Conservation (phyloP, 169 alveolate genomes). For the Plasmodium malariae region DNA sequence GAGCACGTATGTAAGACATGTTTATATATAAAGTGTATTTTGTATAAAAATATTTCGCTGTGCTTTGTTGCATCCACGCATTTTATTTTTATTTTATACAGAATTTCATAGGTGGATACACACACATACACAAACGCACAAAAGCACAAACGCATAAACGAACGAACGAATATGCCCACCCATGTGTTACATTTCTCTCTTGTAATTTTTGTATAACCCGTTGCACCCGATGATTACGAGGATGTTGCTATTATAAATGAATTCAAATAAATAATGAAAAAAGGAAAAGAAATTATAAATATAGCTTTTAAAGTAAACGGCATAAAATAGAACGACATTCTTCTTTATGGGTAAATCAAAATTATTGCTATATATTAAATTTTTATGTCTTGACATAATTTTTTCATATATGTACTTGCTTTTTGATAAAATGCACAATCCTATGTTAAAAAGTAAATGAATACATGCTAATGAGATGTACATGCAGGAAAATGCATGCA, state of each 20-base stretch:
- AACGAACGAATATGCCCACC: too few species aligned
- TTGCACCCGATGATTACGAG: slow-evolving; percentile 59
- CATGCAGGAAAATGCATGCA: neutral
- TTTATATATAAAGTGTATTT: too few species aligned
- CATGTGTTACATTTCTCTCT: neutral
- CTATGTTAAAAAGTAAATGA: slow-evolving; percentile 2
- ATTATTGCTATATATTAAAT: slow-evolving; percentile 4
- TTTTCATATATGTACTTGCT: slow-evolving; percentile 66
- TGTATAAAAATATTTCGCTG: neutral
- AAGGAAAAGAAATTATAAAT: slow-evolving; percentile 31
- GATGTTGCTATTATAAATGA: slow-evolving; percentile 30
- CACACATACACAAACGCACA: too few species aligned
- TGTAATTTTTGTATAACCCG: slow-evolving; percentile 57
- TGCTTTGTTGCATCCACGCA: neutral
- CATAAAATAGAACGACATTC: slow-evolving; percentile 31
- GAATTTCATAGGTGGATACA: too few species aligned
- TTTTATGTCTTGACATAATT: slow-evolving; percentile 30
- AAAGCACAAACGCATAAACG: too few species aligned
- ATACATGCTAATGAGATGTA: slow-evolving; percentile 6
- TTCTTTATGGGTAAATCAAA: slow-evolving; percentile 52
- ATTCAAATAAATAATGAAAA: slow-evolving; percentile 51
- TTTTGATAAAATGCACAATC: slow-evolving; percentile 48
- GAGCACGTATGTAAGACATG: neutral
- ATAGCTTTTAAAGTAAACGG: slow-evolving; percentile 25
- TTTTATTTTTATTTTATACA: too few species aligned